Conservation (phyloP, 1,139 yeast genomes). For the Geotrichum candidum region DNA sequence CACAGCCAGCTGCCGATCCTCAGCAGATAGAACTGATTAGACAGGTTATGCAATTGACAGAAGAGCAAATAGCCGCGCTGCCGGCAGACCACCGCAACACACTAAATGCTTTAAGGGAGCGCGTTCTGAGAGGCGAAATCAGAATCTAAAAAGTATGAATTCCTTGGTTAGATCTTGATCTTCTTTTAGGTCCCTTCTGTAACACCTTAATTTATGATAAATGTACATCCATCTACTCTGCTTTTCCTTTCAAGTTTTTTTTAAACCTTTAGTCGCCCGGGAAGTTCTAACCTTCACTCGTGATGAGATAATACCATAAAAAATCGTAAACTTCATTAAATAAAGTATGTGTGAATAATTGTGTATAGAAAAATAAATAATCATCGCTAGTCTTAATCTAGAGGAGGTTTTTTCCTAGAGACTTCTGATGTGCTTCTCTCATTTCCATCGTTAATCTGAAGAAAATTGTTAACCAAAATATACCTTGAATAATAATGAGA, state of each 20-base stretch:
- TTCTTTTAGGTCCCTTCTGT: background rate
- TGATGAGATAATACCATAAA: background rate
- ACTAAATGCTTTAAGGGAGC: constrained; percentile 27
- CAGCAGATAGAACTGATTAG: constrained; percentile 38
- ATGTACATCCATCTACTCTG: background rate
- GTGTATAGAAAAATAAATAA: background rate
- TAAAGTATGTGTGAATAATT: constrained; percentile 1
- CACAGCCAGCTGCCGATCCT: constrained; percentile 7
- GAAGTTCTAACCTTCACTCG: background rate
- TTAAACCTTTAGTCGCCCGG: background rate
- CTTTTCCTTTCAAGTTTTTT: background rate
- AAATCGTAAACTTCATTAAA: constrained; percentile 2
- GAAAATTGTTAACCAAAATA: background rate
- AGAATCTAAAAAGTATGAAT: constrained; percentile 13
- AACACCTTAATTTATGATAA: background rate
- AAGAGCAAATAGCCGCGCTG: constrained; percentile 54
- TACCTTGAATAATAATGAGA: background rate
- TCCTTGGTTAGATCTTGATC: background rate
- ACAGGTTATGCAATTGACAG: constrained; percentile 52
- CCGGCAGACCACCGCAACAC: constrained; percentile 51
- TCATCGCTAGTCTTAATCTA: background rate
- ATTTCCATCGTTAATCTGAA: constrained; percentile 2
- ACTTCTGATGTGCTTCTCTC: background rate
- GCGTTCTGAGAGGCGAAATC: constrained; percentile 30
- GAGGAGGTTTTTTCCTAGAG: background rate